Conservation (phyloP, 1,284 basidiomycete genomes). For the Rhodotorula sp. region DNA sequence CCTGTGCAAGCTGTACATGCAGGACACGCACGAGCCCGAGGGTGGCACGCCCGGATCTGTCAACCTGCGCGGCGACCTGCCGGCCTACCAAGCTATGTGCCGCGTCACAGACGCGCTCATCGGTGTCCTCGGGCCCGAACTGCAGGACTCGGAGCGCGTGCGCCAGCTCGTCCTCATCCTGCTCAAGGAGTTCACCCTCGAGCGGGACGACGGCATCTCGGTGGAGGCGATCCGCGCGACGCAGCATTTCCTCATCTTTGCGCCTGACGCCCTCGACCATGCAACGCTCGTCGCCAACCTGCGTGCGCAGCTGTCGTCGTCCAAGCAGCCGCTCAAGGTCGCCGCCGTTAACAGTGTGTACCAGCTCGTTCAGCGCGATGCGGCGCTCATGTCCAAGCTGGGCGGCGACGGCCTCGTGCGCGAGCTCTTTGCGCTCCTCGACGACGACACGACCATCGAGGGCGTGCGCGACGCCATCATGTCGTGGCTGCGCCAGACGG, state of each 20-base stretch:
- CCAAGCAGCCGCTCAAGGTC: slow-evolving; percentile 75
- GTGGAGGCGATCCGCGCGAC: slow-evolving; percentile 94
- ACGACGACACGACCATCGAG: slow-evolving; percentile 90
- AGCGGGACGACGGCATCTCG: slow-evolving; percentile 82
- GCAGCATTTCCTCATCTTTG: slow-evolving; percentile 96
- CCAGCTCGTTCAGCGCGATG: slow-evolving; percentile 95
- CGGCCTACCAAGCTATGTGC: slow-evolving; percentile 87
- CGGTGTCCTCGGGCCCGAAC: slow-evolving; percentile 91
- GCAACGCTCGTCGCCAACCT: slow-evolving; percentile 75
- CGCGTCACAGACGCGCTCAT: slow-evolving; percentile 90
- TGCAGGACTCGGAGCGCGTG: slow-evolving; percentile 83
- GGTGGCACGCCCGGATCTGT: slow-evolving; percentile 79
- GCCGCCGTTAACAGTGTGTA: slow-evolving; percentile 94
- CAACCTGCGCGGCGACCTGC: slow-evolving; percentile 86
- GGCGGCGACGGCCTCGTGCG: slow-evolving; percentile 93
- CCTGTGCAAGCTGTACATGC: slow-evolving; percentile 84
- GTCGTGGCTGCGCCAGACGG: slow-evolving; percentile 96
- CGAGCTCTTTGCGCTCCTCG: slow-evolving; percentile 90
- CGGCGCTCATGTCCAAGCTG: slow-evolving; percentile 82
- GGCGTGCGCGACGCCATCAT: slow-evolving; percentile 89
- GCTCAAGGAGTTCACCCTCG: slow-evolving; percentile 68
- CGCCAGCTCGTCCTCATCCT: slow-evolving; percentile 79
- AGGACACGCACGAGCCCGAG: slow-evolving; percentile 90
- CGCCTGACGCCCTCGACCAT: slow-evolving; percentile 76
- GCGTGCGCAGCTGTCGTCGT: slow-evolving; percentile 71